Percentiles rank a stretch among this genome's conserved stretches.
Evolutionary conservation across 306 rosid genomes (phyloP).

Genomic region (Chamaecrista fasciculata): DNA sequence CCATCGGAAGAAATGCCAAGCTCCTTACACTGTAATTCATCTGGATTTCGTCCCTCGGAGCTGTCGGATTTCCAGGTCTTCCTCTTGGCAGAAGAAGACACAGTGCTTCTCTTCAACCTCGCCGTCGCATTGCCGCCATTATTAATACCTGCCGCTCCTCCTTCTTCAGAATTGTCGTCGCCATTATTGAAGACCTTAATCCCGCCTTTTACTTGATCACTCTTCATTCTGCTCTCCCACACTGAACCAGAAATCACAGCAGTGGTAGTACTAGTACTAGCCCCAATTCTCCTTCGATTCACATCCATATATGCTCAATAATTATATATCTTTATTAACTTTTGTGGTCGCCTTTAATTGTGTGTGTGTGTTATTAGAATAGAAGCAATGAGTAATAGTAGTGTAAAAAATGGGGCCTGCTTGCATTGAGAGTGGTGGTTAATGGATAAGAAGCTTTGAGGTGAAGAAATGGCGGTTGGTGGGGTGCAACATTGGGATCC

Average conservation of each 20-base stretch:
- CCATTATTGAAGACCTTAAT: conserved; percentile 71
- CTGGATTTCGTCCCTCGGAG: conserved; percentile 36
- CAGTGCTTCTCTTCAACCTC: conserved; percentile 40
- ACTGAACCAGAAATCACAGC: conserved; percentile 56
- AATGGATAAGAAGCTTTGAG: conserved; percentile 53
- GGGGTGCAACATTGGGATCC: conserved; percentile 58
- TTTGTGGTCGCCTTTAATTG: too few relatives aligned
- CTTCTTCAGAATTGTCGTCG: conserved; percentile 37
- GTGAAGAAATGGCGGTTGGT: conserved; percentile 67
- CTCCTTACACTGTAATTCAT: conserved; percentile 45
- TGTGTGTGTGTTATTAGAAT: too few relatives aligned
- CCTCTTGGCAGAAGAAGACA: conserved; percentile 45
- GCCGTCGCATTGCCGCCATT: too few relatives aligned
- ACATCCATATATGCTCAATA: too few relatives aligned
- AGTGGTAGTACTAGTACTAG: conserved; percentile 31
- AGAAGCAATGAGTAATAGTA: conserved; percentile 32
- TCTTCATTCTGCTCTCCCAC: conserved; percentile 89
- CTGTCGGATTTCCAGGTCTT: conserved; percentile 69
- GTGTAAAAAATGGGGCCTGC: conserved; percentile 39
- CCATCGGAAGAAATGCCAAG: conserved; percentile 43
- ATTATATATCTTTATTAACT: not conserved
- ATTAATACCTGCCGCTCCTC: too few relatives aligned
- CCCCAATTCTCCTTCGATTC: conserved; percentile 35
- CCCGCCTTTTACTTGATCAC: conserved; percentile 74
- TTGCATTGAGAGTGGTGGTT: too few relatives aligned